Evolutionary conservation across 2,329 filamentous ascomycete genomes (phyloP), one percentile per base, ranked within the genome.

Genomic region (Apiospora arundinis): DNA sequence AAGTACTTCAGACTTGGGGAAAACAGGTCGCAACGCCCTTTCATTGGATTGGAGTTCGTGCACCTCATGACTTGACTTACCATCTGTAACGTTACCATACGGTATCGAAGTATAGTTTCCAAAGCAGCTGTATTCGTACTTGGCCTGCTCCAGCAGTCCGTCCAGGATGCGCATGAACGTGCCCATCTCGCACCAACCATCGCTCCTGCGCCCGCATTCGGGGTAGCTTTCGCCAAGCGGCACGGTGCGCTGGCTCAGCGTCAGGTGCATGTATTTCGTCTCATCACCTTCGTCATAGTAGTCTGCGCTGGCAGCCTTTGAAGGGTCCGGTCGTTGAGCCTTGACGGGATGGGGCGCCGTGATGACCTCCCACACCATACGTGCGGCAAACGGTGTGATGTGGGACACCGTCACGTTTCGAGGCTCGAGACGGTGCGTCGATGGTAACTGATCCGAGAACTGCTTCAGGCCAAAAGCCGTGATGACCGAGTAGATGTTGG

Each of bases 161-260:
- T 89, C 84, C 81, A 92, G 90, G 6, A 90, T 83, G 72, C 87
- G 80, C 60, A 95, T 77, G 76, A 95, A 94, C 0, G 90, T 90
- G 3, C 86, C 85, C 67, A 95, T 79, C 78, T 94, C 92, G 78
- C 93, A 95, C 92, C 93, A 95, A 0, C 92, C 93, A 79, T 95
- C 93, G 60, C 90, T 87, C 5, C 92, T 83, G 14, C 85, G 78
- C 1, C 75, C 81, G 75, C 93, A 95, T 72, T 90, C 88, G 1
- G 87, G 81, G 73, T 93, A 91, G 76, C 90, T 93, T 72, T 80
- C 80, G 8, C 92, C 91, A 0, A 95, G 83, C 1, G 92, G 92
- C 0, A 95, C 77, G 0, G 92, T 95, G 42, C 93, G 85, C 81
- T 94, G 92, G 79, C 94, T 94, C 63, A 94, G 85, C 2, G 94